A percentile compares a stretch with the other conserved stretches of the same genome.
These are phyloP conservation scores for Capsella bursapastoris DNA, from an alignment of 345 rosid genomes.

Conservation along the genomic window DNA sequence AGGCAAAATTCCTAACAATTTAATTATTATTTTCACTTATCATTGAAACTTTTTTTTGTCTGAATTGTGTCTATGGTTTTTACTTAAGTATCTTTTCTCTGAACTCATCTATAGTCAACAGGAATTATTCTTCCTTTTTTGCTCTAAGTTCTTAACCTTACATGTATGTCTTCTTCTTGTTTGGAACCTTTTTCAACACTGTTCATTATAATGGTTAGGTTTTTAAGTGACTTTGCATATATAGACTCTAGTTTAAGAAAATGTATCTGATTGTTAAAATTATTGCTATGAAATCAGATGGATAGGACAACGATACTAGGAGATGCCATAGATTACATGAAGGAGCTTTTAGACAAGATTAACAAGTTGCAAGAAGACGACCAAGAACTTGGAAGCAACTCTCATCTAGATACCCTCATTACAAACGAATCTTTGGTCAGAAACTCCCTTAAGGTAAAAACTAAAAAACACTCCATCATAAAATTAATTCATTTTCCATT, in stretches of 20 bases:
- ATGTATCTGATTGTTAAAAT: neutral
- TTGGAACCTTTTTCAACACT: conserved; percentile 7
- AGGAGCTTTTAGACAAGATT: conserved; percentile 60
- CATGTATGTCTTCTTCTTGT: conserved; percentile 14
- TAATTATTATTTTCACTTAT: no score
- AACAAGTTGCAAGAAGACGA: conserved; percentile 50
- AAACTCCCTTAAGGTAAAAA: conserved; percentile 77
- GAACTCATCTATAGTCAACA: neutral
- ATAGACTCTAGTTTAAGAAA: neutral
- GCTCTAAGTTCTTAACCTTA: neutral
- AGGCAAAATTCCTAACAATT: neutral
- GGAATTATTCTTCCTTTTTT: neutral
- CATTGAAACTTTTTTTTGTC: no score
- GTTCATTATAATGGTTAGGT: neutral
- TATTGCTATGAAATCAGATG: conserved; percentile 44
- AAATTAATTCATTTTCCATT: no score
- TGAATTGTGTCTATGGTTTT: neutral
- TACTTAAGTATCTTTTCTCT: neutral
- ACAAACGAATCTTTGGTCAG: conserved; percentile 53
- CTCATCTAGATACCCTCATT: conserved; percentile 36
- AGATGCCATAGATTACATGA: conserved; percentile 66
- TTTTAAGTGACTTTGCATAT: neutral
- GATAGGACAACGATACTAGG: conserved; percentile 66
- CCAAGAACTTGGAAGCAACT: conserved; percentile 26
- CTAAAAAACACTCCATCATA: neutral